Evolutionary conservation across 768 basidiomycete species (phyloP), one percentile per base, ranked within the genome.

Genomic region (Psilocybe cubensis): DNA sequence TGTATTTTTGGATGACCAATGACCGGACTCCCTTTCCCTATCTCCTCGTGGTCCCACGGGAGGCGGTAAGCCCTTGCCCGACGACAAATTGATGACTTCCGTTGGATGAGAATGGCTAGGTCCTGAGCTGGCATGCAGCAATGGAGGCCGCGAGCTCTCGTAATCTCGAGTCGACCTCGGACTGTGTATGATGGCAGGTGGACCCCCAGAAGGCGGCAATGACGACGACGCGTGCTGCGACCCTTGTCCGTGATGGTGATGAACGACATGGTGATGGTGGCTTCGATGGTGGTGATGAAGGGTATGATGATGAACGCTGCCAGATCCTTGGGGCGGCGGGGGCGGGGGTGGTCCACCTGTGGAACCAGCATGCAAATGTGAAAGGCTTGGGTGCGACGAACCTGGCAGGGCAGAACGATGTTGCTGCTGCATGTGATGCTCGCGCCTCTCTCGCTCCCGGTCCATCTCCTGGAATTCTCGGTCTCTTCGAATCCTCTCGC

Each of bases 181-280:
- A 60, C 70, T 69, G 42, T 68, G 67, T 7, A 64, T 50, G 43
- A 69, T 66, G 2, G 68, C 63, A 41, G 60, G 58, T 17, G 60
- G 60, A 12, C 55, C 57, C 12, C 71, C 68, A 14, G 56, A 62
- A n/a, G 70, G 70, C 18, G 74, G 74, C 38, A 74, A 56, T 38
- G 76, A 71, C 1, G 73, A 70, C 10, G 74, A 65, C 1, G 65
- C 62, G 42, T 74, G 74, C 12, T 68, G 70, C 9, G 62, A 48
- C 47, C 59, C 60, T 44, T 62, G 73, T 33, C 50, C 63, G 51
- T 73, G 76, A 35, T 77, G 78, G 55, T 76, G 76, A 56, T 76
- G 78, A 6, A 78, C 65, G 56, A 77, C 75, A 59, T 85, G 84
- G 55, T 86, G 83, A 49, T 82, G 82, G n/a, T 73, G 74, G 2